These are phyloP conservation scores for Hortaea sp. DNA, from an alignment of 2,329 filamentous ascomycete species.

Conservation along the genomic window DNA sequence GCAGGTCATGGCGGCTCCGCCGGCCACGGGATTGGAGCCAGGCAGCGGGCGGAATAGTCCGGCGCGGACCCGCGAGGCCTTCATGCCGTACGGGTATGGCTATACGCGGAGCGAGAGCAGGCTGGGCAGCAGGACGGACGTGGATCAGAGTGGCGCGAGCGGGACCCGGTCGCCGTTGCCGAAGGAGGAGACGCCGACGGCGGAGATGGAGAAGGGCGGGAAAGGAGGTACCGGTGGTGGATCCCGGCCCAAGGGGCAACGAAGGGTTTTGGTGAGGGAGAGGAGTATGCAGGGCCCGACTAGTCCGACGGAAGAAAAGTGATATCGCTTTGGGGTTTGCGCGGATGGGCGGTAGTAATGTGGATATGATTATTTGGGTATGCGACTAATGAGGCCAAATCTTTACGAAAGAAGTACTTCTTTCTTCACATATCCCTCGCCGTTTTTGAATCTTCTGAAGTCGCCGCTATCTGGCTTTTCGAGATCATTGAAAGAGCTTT, in stretches of 20 bases:
- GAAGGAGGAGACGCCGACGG: slow-evolving; percentile 12
- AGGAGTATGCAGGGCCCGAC: slow-evolving; percentile 7
- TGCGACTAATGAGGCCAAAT: too few species aligned
- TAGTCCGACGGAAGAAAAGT: slow-evolving; percentile 1
- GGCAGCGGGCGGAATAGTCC: slow-evolving; percentile 17
- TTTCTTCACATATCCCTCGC: too few species aligned
- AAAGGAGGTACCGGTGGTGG: not conserved
- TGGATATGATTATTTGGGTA: not conserved
- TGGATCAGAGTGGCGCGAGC: not conserved
- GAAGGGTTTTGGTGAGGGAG: slow-evolving; percentile 13
- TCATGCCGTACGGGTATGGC: slow-evolving; percentile 26
- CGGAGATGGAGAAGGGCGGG: slow-evolving; percentile 14
- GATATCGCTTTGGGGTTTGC: too few species aligned
- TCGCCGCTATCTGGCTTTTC: too few species aligned
- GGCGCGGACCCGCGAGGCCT: slow-evolving; percentile 19
- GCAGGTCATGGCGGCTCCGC: not conserved
- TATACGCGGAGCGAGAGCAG: slow-evolving; percentile 20
- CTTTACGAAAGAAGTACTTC: too few species aligned
- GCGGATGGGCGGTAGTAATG: not conserved
- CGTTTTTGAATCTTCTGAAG: too few species aligned
- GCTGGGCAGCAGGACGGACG: slow-evolving; percentile 1
- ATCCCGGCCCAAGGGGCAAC: slow-evolving; percentile 8
- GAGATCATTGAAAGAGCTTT: too few species aligned
- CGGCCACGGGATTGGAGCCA: not conserved
- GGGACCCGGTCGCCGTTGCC: slow-evolving; percentile 9